Percentiles rank a stretch among this genome's conserved stretches.
Conservation (phyloP, 371 early-diverging fungal genomes). For the Zancudomyces culisetae region DNA sequence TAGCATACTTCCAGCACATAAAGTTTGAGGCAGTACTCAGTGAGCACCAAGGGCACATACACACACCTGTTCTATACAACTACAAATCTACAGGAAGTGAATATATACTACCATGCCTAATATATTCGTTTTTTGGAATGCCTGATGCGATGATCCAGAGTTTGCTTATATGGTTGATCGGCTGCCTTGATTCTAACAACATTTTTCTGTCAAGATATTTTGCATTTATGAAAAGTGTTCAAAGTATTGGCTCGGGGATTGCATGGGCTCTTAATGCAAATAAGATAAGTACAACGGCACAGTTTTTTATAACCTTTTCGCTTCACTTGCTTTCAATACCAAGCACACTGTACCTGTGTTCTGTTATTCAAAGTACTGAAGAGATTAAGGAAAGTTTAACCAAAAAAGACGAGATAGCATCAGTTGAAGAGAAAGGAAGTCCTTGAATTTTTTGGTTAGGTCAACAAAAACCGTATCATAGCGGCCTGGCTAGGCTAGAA, state of each 20-base stretch:
- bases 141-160: conserved; percentile 49
- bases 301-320: conserved; percentile 20
- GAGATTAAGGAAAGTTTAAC: too few species aligned
- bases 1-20: conserved; percentile 31
- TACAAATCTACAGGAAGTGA: neutral
- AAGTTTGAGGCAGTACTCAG: neutral
- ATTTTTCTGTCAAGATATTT: conserved; percentile 45
- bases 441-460: too few species aligned
- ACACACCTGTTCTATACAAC: neutral
- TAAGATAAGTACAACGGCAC: conserved; percentile 7
- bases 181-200: conserved; percentile 45
- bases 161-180: conserved; percentile 48
- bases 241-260: conserved; percentile 43
- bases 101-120: conserved; percentile 25
- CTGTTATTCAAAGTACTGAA: too few species aligned
- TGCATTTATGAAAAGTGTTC: conserved; percentile 67
- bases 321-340: conserved; percentile 19
- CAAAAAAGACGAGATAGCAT: too few species aligned
- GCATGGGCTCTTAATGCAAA: conserved; percentile 26
- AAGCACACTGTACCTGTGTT: conserved; percentile 13
- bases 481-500: too few species aligned
- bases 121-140: conserved; percentile 43
- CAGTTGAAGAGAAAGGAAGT: too few species aligned
- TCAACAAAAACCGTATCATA: too few species aligned
- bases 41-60: neutral